Evolutionary conservation across 75 land plant species (phyloP), one percentile per base, ranked within the genome.

Genomic region (Pinus tabuliformis): DNA sequence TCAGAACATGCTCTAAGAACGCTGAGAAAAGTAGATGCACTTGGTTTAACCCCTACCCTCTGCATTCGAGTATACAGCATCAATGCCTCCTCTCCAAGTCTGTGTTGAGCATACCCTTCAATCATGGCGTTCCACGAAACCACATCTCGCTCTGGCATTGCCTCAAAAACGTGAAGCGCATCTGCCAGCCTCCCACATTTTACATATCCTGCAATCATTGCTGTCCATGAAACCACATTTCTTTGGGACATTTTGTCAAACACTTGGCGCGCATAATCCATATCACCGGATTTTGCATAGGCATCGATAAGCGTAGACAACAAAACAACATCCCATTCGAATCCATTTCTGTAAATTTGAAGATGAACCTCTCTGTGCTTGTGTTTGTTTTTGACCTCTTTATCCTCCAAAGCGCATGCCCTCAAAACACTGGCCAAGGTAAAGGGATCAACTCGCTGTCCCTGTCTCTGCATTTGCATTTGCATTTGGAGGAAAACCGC

Each of bases 1-100:
- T 22, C 15, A 7, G 78, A 84, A 24, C 89, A 76, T 22, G 86
- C 90, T 68, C 85, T 91, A 73, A 90, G 73, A 13, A 73, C 58
- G 66, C 89, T 88, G 28, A 86, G 86, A 54, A 84, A 81, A 1
- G 91, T 89, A 76, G 86, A 81, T 70, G 84, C 80, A 77, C 91
- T 89, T 72, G 89, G 91, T 0, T 13, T 57, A 61, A 83, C 22
- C 16, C 70, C 70, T 36, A 60, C 20, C 22, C 20, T 20, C 78
- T 78, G n/a, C 82, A 80, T 80, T 52, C 33, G 17, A 22, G 18
- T 12, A 61, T n/a, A 62, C 1, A 76, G 17, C 5, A 42, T 8
- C 20, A 75, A 11, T 15, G 74, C 76, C 65, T 80, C 82, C 66
- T 42, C 26, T 18, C 52, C 71, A 59, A 37, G 62, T 7, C 78